Conservation (phyloP, 345 rosid genomes). For the Anastatica hierochuntica region DNA sequence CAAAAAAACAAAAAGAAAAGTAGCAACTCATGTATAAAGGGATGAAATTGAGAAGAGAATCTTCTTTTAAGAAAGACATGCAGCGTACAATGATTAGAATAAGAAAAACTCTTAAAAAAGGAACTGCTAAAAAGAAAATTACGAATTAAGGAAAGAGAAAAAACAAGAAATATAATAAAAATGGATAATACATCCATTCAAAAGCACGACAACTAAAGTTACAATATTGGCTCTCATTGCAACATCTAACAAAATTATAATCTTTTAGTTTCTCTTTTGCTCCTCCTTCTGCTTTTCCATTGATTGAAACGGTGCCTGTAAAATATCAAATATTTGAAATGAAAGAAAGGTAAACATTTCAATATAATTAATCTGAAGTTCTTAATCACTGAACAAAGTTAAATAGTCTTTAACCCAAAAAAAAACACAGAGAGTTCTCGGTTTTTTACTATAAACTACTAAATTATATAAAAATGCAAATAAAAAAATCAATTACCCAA, state of each 20-base stretch:
- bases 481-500: slow-evolving; percentile 18
- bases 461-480: no score
- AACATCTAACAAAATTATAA: slow-evolving; percentile 31
- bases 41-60: slow-evolving; percentile 34
- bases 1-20: slow-evolving; percentile 4
- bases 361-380: no score
- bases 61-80: slow-evolving; percentile 72
- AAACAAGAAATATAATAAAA: slow-evolving; percentile 6
- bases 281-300: slow-evolving; percentile 18
- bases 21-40: slow-evolving; percentile 34
- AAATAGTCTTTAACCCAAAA: no score
- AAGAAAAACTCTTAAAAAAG: slow-evolving; percentile 24
- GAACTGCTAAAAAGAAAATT: slow-evolving; percentile 12
- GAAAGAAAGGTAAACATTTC: no score
- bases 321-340: background rate
- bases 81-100: slow-evolving; percentile 40
- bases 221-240: slow-evolving; percentile 25
- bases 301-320: slow-evolving; percentile 22
- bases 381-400: background rate
- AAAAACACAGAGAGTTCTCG: no score
- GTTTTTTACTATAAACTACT: no score
- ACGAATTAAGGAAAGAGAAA: slow-evolving; percentile 13
- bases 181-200: slow-evolving; percentile 33
- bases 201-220: slow-evolving; percentile 29
- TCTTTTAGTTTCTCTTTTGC: slow-evolving; percentile 10